A percentile compares a stretch with the other conserved stretches of the same genome.
phyloP scores from a whole-genome alignment of 2,329 filamentous ascomycete genomes.

The Cadophora malorum region DNA sequence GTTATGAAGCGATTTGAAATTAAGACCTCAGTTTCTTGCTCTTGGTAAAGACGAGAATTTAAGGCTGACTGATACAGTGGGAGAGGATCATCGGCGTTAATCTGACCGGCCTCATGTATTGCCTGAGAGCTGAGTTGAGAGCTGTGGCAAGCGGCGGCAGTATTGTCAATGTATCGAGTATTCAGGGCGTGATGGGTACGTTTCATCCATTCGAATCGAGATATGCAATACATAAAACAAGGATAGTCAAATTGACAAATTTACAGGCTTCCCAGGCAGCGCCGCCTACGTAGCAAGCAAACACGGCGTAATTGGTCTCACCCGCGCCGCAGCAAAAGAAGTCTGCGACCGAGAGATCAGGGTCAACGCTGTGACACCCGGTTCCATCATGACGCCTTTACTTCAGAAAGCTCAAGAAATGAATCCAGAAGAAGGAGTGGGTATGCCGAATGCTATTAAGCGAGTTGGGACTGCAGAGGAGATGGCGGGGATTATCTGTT shows the following conservation, averaged over 20 bases:
- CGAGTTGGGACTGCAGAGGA: slow-evolving; percentile 56
- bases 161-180: slow-evolving; percentile 53
- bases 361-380: slow-evolving; percentile 43
- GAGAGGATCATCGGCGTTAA: slow-evolving; percentile 49
- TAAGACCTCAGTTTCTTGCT: not conserved
- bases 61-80: slow-evolving; percentile 37
- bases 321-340: slow-evolving; percentile 49
- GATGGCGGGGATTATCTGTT: slow-evolving; percentile 51
- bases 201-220: slow-evolving; percentile 36
- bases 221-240: slow-evolving; percentile 7
- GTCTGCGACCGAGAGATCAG: slow-evolving; percentile 51
- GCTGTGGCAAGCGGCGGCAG: slow-evolving; percentile 49
- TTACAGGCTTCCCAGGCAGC: slow-evolving; percentile 42
- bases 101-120: slow-evolving; percentile 48
- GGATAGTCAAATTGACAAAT: slow-evolving; percentile 25
- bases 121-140: slow-evolving; percentile 44
- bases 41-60: not conserved
- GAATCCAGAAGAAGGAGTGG: slow-evolving; percentile 41
- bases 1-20: not conserved
- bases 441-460: slow-evolving; percentile 47
- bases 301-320: slow-evolving; percentile 50
- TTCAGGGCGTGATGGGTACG: slow-evolving; percentile 55
- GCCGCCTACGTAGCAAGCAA: slow-evolving; percentile 49
- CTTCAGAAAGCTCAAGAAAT: slow-evolving; percentile 49
- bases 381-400: slow-evolving; percentile 57